Percentiles rank a stretch among this genome's conserved stretches.
Evolutionary conservation across 2,329 filamentous ascomycete genomes (phyloP).

Genomic region (Emmonsia crescens): DNA sequence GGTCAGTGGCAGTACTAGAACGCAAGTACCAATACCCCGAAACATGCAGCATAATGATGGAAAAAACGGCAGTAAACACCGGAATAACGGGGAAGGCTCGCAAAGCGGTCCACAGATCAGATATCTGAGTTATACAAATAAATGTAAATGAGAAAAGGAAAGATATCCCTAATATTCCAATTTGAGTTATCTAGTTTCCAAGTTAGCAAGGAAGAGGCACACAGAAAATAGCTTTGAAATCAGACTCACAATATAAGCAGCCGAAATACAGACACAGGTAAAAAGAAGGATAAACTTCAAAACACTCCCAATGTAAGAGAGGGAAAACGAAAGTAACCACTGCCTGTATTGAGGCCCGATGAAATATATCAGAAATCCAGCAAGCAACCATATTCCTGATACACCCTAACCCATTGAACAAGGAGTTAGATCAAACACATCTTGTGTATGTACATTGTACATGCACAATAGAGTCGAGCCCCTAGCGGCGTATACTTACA

Average conservation of each 20-base stretch:
- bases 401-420: slow-evolving; percentile 5
- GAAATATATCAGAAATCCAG: slow-evolving; percentile 4
- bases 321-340: slow-evolving; percentile 1
- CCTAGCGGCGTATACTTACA: slow-evolving; percentile 5
- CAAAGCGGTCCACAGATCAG: slow-evolving; percentile 24
- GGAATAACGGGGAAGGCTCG: slow-evolving; percentile 24
- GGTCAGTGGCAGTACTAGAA: slow-evolving; percentile 18
- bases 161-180: slow-evolving; percentile 30
- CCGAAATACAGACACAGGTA: slow-evolving; percentile 24
- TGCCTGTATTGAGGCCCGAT: slow-evolving; percentile 1
- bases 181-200: slow-evolving; percentile 28
- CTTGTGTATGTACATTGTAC: neutral
- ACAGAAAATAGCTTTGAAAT: neutral
- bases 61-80: slow-evolving; percentile 17
- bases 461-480: no score
- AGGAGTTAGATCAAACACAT: neutral
- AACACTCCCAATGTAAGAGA: slow-evolving; percentile 20
- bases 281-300: slow-evolving; percentile 27
- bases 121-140: slow-evolving; percentile 23
- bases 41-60: slow-evolving; percentile 23
- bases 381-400: slow-evolving; percentile 4
- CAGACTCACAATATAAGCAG: slow-evolving; percentile 30
- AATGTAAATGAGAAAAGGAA: slow-evolving; percentile 28
- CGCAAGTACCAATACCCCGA: slow-evolving; percentile 22
- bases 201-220: slow-evolving; percentile 8